Evolutionary conservation across 2,329 filamentous ascomycete genomes (phyloP).

Genomic region (Fusarium setosum): DNA sequence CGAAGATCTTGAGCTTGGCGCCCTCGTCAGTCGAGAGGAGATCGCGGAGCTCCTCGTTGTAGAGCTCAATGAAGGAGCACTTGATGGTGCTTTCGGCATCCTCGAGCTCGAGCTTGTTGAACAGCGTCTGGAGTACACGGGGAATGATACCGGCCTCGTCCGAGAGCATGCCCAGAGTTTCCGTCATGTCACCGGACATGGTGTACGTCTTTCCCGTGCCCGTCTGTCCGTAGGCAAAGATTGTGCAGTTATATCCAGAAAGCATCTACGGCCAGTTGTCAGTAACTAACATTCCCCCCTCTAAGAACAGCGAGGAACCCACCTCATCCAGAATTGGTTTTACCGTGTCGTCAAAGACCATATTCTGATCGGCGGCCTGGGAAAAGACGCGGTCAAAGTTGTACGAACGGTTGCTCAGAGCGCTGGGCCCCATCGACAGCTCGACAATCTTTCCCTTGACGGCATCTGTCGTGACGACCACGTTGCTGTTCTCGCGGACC

Average conservation of each 20-base stretch:
- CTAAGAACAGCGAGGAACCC: constrained; percentile 40
- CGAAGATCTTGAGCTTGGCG: constrained; percentile 93
- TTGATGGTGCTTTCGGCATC: constrained; percentile 90
- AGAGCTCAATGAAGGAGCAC: constrained; percentile 98
- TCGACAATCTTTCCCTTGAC: constrained; percentile 86
- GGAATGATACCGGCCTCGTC: constrained; percentile 97
- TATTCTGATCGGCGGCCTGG: constrained; percentile 90
- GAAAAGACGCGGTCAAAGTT: constrained; percentile 98
- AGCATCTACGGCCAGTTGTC: constrained; percentile 75
- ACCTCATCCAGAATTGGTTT: constrained; percentile 94
- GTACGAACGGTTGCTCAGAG: constrained; percentile 95
- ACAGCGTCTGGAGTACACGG: constrained; percentile 86
- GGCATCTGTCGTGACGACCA: constrained; percentile 90
- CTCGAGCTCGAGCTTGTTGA: constrained; percentile 83
- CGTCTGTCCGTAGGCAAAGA: constrained; percentile 98
- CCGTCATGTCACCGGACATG: constrained; percentile 97
- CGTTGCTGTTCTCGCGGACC: constrained; percentile 92
- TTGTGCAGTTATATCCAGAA: constrained; percentile 95
- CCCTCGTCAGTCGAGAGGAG: constrained; percentile 84
- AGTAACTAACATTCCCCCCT: constrained; percentile 4
- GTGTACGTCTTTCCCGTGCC: constrained; percentile 99
- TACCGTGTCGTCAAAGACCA: constrained; percentile 96
- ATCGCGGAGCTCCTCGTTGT: constrained; percentile 97
- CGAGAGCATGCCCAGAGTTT: constrained; percentile 85
- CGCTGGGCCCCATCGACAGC: constrained; percentile 91